These are phyloP conservation scores for Helminthosporium solani DNA, from an alignment of 2,329 filamentous ascomycete genomes.

Conservation along the genomic window DNA sequence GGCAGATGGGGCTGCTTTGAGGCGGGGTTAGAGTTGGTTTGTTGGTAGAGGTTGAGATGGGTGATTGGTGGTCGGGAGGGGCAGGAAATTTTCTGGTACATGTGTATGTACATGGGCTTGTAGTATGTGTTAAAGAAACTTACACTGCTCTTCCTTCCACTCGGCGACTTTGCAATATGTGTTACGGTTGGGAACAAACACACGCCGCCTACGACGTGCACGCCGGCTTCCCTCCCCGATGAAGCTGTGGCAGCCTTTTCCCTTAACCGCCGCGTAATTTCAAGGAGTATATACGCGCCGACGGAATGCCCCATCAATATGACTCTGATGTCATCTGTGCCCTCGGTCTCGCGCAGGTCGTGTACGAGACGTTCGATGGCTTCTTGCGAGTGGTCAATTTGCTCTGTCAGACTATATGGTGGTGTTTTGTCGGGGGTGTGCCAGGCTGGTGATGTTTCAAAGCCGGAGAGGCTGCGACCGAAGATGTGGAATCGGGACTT, in stretches of 20 bases:
- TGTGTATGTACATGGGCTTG: no score
- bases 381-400: slow-evolving; percentile 52
- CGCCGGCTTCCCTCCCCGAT: slow-evolving; percentile 21
- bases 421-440: slow-evolving; percentile 24
- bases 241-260: slow-evolving; percentile 18
- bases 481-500: slow-evolving; percentile 29
- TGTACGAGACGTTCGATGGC: slow-evolving; percentile 46
- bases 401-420: slow-evolving; percentile 50
- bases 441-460: slow-evolving; percentile 37
- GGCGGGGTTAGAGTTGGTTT: no score
- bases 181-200: slow-evolving; percentile 52
- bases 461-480: slow-evolving; percentile 46
- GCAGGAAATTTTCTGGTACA: no score
- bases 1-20: no score
- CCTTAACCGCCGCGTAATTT: slow-evolving; percentile 41
- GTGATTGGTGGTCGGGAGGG: no score
- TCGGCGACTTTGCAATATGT: slow-evolving; percentile 48
- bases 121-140: slow-evolving; percentile 12
- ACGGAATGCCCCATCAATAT: slow-evolving; percentile 51
- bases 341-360: slow-evolving; percentile 18
- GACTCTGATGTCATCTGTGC: slow-evolving; percentile 31
- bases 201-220: slow-evolving; percentile 35
- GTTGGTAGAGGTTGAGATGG: no score
- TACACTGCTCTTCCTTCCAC: slow-evolving; percentile 45
- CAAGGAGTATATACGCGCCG: slow-evolving; percentile 49